A percentile compares a stretch with the other conserved stretches of the same genome.
Evolutionary conservation across 1,284 basidiomycete species (phyloP).

Genomic region (Chalciporus sp.): DNA sequence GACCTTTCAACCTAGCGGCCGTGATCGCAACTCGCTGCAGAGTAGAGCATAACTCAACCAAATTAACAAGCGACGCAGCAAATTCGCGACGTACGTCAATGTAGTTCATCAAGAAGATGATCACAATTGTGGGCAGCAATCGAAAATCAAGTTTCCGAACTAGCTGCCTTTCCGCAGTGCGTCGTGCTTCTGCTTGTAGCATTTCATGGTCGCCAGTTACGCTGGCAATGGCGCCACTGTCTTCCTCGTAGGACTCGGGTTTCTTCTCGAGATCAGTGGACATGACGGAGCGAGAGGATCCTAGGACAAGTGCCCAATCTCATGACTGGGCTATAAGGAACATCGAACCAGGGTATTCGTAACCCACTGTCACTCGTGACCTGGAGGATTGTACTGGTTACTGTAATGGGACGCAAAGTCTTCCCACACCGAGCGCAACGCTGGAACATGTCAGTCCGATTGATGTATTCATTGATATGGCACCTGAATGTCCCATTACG

Average conservation of each 20-base stretch:
- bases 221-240: not conserved
- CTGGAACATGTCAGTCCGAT: not conserved
- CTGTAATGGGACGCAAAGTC: not conserved
- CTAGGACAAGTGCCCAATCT: not conserved
- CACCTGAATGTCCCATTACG: not conserved
- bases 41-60: not conserved
- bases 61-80: not conserved
- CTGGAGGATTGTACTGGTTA: not conserved
- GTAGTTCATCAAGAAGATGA: slow-evolving; percentile 72
- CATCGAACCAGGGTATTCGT: not conserved
- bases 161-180: slow-evolving; percentile 42
- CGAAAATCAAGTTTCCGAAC: slow-evolving; percentile 59
- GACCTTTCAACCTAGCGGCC: slow-evolving; percentile 59
- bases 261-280: slow-evolving; percentile 19
- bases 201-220: slow-evolving; percentile 2
- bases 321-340: slow-evolving; percentile 6
- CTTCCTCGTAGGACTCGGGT: slow-evolving; percentile 7
- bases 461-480: not conserved
- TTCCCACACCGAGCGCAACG: not conserved
- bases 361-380: slow-evolving; percentile 6
- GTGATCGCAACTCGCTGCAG: slow-evolving; percentile 59
- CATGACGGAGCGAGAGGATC: slow-evolving; percentile 18
- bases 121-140: slow-evolving; percentile 59
- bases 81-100: slow-evolving; percentile 54
- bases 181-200: slow-evolving; percentile 10